Conservation (phyloP, 768 basidiomycete genomes). For the Tricholoma hemisulphureum region DNA sequence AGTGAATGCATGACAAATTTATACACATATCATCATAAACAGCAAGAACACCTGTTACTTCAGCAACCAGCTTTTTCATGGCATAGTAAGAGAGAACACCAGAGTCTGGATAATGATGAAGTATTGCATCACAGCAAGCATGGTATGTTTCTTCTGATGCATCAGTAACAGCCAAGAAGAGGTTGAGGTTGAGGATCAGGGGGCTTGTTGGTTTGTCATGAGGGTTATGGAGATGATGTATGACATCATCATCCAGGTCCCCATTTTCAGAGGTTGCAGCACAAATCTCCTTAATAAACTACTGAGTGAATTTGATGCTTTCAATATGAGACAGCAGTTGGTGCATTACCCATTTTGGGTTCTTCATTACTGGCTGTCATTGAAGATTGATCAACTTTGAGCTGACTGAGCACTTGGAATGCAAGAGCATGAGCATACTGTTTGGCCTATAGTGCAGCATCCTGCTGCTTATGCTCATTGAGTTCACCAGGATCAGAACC, state of each 20-base stretch:
- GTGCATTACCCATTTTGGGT: background rate
- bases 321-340: background rate
- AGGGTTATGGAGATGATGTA: background rate
- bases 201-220: background rate
- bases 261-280: slow-evolving; percentile 7
- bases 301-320: slow-evolving; percentile 1
- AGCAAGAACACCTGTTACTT: slow-evolving; percentile 18
- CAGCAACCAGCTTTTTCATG: slow-evolving; percentile 7
- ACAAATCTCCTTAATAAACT: slow-evolving; percentile 4
- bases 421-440: too few species aligned
- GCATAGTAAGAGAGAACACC: slow-evolving; percentile 9
- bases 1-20: slow-evolving; percentile 20
- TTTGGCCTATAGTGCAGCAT: too few species aligned
- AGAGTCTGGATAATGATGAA: slow-evolving; percentile 8
- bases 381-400: too few species aligned
- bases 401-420: too few species aligned
- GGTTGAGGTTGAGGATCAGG: slow-evolving; percentile 1
- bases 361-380: too few species aligned
- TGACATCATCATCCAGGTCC: background rate
- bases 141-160: slow-evolving; percentile 9
- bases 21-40: slow-evolving; percentile 25
- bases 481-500: too few species aligned
- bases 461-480: too few species aligned
- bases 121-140: slow-evolving; percentile 8
- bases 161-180: slow-evolving; percentile 4